Percentiles rank a stretch among this genome's conserved stretches.
These are phyloP conservation scores for Rhynchospora pubera DNA, from an alignment of 176 grass and related monocot species.

Conservation along the genomic window DNA sequence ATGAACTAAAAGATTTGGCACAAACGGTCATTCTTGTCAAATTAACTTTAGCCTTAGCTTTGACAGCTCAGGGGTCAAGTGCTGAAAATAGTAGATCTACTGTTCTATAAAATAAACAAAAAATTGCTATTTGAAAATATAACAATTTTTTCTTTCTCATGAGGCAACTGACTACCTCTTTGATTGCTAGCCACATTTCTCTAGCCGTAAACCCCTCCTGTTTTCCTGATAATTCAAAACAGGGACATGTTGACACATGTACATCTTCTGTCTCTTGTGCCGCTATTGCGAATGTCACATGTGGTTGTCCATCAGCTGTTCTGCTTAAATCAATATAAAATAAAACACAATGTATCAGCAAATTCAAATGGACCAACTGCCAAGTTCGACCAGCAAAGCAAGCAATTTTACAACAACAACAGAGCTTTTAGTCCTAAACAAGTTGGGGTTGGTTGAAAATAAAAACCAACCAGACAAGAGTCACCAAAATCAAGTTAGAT, in stretches of 20 bases:
- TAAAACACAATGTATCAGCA: background rate
- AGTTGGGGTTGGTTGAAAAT: too few relatives aligned
- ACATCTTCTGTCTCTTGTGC: conserved; percentile 67
- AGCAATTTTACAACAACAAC: background rate
- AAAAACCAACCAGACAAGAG: too few relatives aligned
- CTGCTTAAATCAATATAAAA: conserved; percentile 30
- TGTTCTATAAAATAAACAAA: background rate
- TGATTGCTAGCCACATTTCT: conserved; percentile 82
- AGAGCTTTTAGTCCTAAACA: too few relatives aligned
- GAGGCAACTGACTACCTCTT: conserved; percentile 44
- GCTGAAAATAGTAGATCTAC: background rate
- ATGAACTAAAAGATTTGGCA: background rate
- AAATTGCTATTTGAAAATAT: background rate
- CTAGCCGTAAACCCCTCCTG: conserved; percentile 67
- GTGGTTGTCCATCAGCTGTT: conserved; percentile 64
- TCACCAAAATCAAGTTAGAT: too few relatives aligned
- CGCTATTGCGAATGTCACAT: conserved; percentile 80
- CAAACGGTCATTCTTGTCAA: background rate
- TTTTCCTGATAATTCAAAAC: conserved; percentile 63
- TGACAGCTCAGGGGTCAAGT: background rate
- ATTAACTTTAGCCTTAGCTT: background rate
- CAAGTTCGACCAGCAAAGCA: background rate
- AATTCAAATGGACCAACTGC: background rate
- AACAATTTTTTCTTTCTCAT: background rate
- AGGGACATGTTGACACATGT: conserved; percentile 72